Evolutionary conservation across 495 filamentous ascomycete species (phyloP), one percentile per base, ranked within the genome.

Genomic region (Gamarada debralockiae): DNA sequence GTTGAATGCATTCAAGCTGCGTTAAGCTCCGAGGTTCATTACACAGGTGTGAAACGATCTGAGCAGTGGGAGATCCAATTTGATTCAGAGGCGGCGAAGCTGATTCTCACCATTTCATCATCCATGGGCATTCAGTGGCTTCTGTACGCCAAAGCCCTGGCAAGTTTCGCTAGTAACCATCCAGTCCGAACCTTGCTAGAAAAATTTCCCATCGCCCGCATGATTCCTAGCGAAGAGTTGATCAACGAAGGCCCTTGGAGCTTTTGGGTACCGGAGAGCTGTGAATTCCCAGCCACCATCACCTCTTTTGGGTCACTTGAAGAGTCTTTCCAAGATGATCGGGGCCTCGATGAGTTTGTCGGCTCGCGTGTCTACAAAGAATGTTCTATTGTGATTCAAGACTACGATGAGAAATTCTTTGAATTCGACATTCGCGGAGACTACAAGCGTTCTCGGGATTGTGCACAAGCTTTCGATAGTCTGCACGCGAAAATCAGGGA

Each of bases 381-480:
- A 18, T 43, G 22, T 24, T 3, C 9, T 15, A n/a, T 49, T 15
- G 20, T 36, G 14, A 27, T 49, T 50, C 24, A 14, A 29, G 20
- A 47, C 34, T 21, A 21, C 40, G 40, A 66, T 21, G 53, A 63
- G 9, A 31, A 60, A 25, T 55, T 46, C 15, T 61, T 79, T 17
- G 71, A 73, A 20, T 20, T 56, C 0, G 70, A 80, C 42, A 62
- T 90, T 17, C 55, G 53, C 3, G 87, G 87, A 1, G 60, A 50
- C 0, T 92, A 90, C 61, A 36, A 67, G 1, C 69, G 76, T 14
- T 63, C 78, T 8, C 80, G 76, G 2, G 53, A 81, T 2, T 95
- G 90, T 60, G 90, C 87, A 14, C 89, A 82, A 2, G 77, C 90
- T 0, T 73, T 69, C 37, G 70, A 73, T 7, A 72, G 73, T 27